Evolutionary conservation across 73 alveolate genomes (phyloP), one percentile per base, ranked within the genome.

Genomic region (Urostyla sp.): DNA sequence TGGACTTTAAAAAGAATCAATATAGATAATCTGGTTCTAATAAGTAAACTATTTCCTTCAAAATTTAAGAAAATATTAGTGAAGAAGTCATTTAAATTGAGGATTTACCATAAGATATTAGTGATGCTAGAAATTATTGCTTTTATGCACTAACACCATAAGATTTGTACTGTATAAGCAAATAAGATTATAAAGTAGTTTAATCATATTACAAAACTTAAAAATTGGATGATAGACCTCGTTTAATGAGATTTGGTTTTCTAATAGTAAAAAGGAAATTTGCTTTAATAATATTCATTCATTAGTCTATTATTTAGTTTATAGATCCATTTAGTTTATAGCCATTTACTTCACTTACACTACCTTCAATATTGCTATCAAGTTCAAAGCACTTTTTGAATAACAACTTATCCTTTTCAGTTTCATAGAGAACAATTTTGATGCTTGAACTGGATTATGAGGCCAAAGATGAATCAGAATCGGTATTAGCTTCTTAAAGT

Each of bases 361-460:
- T 63, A 13, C 79, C 79, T 34, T 10, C 1, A 13, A 27, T 13
- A 63, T 11, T 57, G 44, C 45, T 63, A 38, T 23, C 37, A 40
- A 38, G 37, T 63, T 63, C 30, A 38, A 44, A 37, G 18, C 27
- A 63, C 37, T 63, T 1, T 63, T n/a, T n/a, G n/a, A n/a, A n/a
- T n/a, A n/a, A n/a, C n/a, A n/a, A n/a, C n/a, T n/a, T n/a, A n/a
- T n/a, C 50, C 40, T 63, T 1, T 63, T 27, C 44, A 60, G 79
- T 20, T 38, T 40, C 44, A 50, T 57, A 4, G 6, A 63, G 27
- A 40, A 63, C 26, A 63, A 63, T 27, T 20, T 63, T 63, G 10
- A 63, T 63, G 7, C 44, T 43, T 63, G 79, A 63, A 23, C 45
- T 63, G 4, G 79, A 63, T 38, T 63, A 63, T 27, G 58, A 63